phyloP scores from a whole-genome alignment of 129 eudicot genomes.

The Chrysanthemum seticuspe region DNA sequence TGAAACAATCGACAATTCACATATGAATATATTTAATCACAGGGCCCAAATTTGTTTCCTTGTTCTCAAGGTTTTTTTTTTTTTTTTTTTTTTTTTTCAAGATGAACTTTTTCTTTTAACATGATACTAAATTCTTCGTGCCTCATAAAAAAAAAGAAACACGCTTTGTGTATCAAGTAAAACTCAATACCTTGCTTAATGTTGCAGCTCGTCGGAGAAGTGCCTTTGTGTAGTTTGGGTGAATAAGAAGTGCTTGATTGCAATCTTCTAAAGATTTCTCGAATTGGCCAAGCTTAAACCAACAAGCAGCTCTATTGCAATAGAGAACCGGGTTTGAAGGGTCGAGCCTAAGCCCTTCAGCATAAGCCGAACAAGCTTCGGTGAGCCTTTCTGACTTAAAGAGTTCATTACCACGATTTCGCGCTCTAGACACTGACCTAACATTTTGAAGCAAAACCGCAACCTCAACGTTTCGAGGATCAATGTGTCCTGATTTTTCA shows the following conservation, averaged over 20 bases:
- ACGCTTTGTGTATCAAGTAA: not conserved
- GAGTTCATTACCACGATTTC: slow-evolving; percentile 85
- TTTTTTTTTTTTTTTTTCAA: no score
- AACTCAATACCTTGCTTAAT: slow-evolving; percentile 64
- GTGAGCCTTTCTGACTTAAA: slow-evolving; percentile 83
- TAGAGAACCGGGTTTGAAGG: slow-evolving; percentile 74
- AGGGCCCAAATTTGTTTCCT: no score
- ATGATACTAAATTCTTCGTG: not conserved
- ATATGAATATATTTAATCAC: no score
- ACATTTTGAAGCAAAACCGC: slow-evolving; percentile 54
- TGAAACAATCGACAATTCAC: no score
- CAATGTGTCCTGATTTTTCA: slow-evolving; percentile 68
- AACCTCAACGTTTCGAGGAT: slow-evolving; percentile 59
- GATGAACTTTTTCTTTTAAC: no score
- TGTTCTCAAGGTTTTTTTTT: no score
- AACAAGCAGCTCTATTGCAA: slow-evolving; percentile 95
- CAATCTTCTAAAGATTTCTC: slow-evolving; percentile 79
- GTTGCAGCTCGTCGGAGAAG: slow-evolving; percentile 93
- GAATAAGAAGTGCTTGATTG: slow-evolving; percentile 80
- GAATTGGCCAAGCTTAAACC: slow-evolving; percentile 82
- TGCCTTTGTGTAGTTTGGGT: slow-evolving; percentile 83
- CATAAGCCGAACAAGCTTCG: slow-evolving; percentile 94
- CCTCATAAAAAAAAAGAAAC: no score
- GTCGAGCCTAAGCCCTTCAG: slow-evolving; percentile 81
- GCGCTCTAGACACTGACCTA: slow-evolving; percentile 68